phyloP scores from a whole-genome alignment of 805 yeast genomes.

The Teunomyces aglyptinius region DNA sequence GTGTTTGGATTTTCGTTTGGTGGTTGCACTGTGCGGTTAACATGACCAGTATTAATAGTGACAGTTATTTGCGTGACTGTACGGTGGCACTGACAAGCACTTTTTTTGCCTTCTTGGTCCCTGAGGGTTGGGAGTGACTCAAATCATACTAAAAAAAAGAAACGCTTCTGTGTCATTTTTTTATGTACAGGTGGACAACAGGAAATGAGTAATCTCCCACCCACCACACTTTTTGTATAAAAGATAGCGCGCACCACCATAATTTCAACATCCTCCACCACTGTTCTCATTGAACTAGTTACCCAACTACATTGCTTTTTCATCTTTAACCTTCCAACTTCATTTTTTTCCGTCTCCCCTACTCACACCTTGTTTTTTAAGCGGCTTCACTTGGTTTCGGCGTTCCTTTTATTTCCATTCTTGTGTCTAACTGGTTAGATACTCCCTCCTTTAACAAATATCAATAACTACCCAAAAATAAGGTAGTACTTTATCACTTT shows the following conservation, averaged over 20 bases:
- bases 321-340: neutral
- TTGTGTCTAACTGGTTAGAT: conserved; percentile 3
- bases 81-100: neutral
- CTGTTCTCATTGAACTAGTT: neutral
- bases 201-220: conserved; percentile 1
- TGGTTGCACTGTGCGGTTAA: neutral
- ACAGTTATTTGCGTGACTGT: neutral
- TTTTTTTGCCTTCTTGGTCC: too few species aligned
- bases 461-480: neutral
- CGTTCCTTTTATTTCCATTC: conserved; percentile 1
- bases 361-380: neutral
- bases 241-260: neutral
- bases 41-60: neutral
- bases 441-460: neutral
- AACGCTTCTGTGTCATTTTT: neutral
- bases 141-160: neutral
- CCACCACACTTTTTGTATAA: conserved; percentile 1
- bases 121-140: neutral
- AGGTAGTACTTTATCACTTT: neutral
- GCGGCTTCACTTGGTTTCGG: conserved; percentile 2
- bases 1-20: neutral
- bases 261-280: neutral
- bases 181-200: conserved; percentile 1
- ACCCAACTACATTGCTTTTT: neutral
- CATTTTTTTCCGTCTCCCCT: neutral